A percentile compares a stretch with the other conserved stretches of the same genome.
phyloP scores from a whole-genome alignment of 768 basidiomycete species.

The Rhizopogon sp. region DNA sequence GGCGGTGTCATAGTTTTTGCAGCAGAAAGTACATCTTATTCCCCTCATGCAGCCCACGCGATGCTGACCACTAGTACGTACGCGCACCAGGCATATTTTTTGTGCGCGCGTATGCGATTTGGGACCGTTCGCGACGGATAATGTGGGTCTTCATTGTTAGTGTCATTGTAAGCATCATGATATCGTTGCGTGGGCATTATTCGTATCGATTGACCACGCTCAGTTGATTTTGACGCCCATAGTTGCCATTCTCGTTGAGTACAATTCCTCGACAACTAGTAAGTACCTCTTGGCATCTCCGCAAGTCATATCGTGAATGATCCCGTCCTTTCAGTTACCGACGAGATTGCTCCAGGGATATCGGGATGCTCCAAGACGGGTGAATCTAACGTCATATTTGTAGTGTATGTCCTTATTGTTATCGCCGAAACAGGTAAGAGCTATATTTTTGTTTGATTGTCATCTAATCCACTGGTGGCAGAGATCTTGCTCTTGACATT shows the following conservation, averaged over 20 bases:
- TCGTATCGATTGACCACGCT: background rate
- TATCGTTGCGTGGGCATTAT: no score
- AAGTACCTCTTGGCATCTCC: background rate
- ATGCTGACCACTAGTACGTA: background rate
- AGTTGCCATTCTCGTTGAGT: background rate
- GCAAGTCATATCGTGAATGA: background rate
- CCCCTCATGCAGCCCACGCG: background rate
- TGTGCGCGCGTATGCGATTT: conserved; percentile 1
- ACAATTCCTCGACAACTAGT: background rate
- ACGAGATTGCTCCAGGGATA: background rate
- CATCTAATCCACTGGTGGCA: background rate
- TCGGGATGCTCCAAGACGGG: background rate
- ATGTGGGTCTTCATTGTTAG: background rate
- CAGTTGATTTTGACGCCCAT: background rate
- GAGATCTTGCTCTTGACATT: background rate
- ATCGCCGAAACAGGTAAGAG: background rate
- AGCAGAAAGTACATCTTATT: background rate
- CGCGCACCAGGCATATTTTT: background rate
- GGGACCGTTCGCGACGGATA: background rate
- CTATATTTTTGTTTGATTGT: background rate
- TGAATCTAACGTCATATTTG: background rate
- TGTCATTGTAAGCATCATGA: background rate
- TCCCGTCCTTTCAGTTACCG: background rate
- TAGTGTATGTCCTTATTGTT: background rate
- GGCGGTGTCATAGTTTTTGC: background rate